Percentiles rank a stretch among this genome's conserved stretches.
Evolutionary conservation across 306 rosid genomes (phyloP).

Genomic region (Dalbergia cochinchinensis): DNA sequence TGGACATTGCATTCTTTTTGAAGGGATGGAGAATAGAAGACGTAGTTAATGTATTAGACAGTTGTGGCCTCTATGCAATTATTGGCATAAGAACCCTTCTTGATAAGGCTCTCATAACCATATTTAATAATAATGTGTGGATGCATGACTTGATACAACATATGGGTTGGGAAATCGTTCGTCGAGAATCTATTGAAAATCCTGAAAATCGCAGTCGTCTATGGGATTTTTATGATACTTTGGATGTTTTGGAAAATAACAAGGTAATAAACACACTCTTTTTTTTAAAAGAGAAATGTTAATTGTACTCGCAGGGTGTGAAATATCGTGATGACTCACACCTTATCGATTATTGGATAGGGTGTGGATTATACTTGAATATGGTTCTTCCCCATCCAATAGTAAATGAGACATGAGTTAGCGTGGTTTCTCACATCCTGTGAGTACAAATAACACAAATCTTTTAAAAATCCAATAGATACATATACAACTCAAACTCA

Average conservation of each 20-base stretch:
- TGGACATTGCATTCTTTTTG: constrained; percentile 45
- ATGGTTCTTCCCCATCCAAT: too few relatives aligned
- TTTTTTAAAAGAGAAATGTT: not conserved
- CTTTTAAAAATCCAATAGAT: not conserved
- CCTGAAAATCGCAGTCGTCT: constrained; percentile 18
- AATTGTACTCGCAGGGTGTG: too few relatives aligned
- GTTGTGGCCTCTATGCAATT: constrained; percentile 13
- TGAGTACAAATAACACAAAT: too few relatives aligned
- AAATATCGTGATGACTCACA: too few relatives aligned
- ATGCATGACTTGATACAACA: constrained; percentile 54
- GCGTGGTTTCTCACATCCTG: too few relatives aligned
- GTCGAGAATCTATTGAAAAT: not conserved
- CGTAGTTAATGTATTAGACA: constrained; percentile 18
- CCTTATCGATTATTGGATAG: too few relatives aligned
- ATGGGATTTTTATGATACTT: constrained; percentile 6
- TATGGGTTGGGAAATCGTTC: constrained; percentile 41
- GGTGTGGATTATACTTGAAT: too few relatives aligned
- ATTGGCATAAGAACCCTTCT: constrained; percentile 28
- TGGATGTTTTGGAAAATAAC: constrained; percentile 13
- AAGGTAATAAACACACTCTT: constrained; percentile 15
- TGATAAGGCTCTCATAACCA: constrained; percentile 38
- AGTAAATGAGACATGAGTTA: too few relatives aligned
- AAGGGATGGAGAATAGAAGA: not conserved
- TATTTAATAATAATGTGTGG: not conserved
- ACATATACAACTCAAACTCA: not conserved